Conservation (phyloP, 164 flowering plant species). For the Vitis vinifera region ASM3070453v1 NC_081818.1:27405001-27405500, state of each 20-base stretch:
- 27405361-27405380: conserved; percentile 59
- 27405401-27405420: conserved; percentile 39
- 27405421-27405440: conserved; percentile 47
- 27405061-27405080: neutral
- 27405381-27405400: conserved; percentile 51
- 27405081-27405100: neutral
- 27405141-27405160: neutral
- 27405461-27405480: conserved; percentile 54
- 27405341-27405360: conserved; percentile 46
- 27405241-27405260: conserved; percentile 50
- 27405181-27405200: neutral
- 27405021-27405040: conserved; percentile 52
- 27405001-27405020: conserved; percentile 52
- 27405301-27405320: conserved; percentile 28
- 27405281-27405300: conserved; percentile 43
- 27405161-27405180: neutral
- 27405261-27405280: conserved; percentile 59
- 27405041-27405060: neutral
- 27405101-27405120: too few species aligned
- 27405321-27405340: conserved; percentile 50
- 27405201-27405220: conserved; percentile 1
- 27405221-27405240: conserved; percentile 33
- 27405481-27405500: conserved; percentile 66
- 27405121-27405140: too few species aligned
- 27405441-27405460: conserved; percentile 87